Conservation (phyloP, 2,329 filamentous ascomycete species). For the Lachnellula arida region DNA sequence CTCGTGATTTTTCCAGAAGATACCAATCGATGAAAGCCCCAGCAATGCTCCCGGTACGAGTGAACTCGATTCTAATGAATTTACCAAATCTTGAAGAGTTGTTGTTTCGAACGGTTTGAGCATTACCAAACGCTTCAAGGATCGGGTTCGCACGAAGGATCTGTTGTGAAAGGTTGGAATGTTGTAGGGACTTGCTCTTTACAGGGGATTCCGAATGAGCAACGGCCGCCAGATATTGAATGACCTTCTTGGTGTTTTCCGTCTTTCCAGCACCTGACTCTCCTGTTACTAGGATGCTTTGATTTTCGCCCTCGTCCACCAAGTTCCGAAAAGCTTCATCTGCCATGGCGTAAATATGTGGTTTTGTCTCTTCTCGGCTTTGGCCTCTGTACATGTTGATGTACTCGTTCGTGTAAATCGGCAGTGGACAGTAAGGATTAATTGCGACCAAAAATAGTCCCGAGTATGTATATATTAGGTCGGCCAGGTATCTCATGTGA, state of each 20-base stretch:
- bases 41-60: constrained; percentile 78
- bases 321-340: constrained; percentile 95
- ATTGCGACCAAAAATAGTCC: constrained; percentile 95
- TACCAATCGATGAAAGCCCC: constrained; percentile 99
- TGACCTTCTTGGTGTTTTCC: constrained; percentile 99
- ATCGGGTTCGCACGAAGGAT: constrained; percentile 96
- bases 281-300: constrained; percentile 96
- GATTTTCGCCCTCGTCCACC: constrained; percentile 90
- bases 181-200: constrained; percentile 55
- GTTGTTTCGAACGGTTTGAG: constrained; percentile 95
- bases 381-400: constrained; percentile 97
- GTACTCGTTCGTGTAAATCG: constrained; percentile 95
- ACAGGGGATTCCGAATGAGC: constrained; percentile 74
- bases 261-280: constrained; percentile 98
- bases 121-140: constrained; percentile 95
- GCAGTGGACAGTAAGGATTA: constrained; percentile 90
- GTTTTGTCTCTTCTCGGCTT: constrained; percentile 87
- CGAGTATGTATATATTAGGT: constrained; percentile 97
- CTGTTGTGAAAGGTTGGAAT: constrained; percentile 90
- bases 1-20: constrained; percentile 93
- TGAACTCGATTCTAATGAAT: constrained; percentile 97
- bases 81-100: constrained; percentile 98
- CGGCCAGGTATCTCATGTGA: constrained; percentile 88
- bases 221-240: constrained; percentile 94
- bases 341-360: constrained; percentile 96